Evolutionary conservation across 352 stramenopile species (phyloP).

Genomic region (Plasmopara muralis): DNA sequence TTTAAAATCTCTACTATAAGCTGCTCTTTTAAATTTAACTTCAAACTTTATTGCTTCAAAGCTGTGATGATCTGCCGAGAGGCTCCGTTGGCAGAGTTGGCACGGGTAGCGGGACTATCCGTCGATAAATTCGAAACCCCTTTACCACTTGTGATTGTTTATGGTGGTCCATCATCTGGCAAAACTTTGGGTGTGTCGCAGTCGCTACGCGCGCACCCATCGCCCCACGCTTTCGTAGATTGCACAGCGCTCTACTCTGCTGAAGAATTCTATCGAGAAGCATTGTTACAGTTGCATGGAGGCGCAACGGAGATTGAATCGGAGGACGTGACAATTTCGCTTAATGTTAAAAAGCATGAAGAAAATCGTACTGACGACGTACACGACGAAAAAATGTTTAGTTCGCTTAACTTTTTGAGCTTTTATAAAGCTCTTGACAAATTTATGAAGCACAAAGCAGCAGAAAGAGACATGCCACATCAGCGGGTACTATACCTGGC

Average conservation of each 20-base stretch:
- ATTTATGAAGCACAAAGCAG: constrained; percentile 33
- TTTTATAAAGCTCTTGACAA: constrained; percentile 58
- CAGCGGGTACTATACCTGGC: constrained; percentile 46
- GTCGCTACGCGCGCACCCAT: constrained; percentile 25
- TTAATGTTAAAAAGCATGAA: constrained; percentile 4
- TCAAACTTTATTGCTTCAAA: too few relatives aligned
- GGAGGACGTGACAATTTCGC: constrained; percentile 10
- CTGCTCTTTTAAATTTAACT: too few relatives aligned
- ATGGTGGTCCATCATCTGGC: constrained; percentile 67
- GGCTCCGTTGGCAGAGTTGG: constrained; percentile 43
- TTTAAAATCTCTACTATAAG: too few relatives aligned
- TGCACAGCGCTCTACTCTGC: constrained; percentile 59
- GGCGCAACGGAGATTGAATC: constrained; percentile 5
- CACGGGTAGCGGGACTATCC: constrained; percentile 36
- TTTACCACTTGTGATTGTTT: constrained; percentile 58
- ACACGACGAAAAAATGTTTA: constrained; percentile 28
- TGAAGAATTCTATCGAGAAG: constrained; percentile 67
- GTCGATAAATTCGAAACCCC: constrained; percentile 33
- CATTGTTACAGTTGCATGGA: constrained; percentile 53
- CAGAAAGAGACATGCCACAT: neutral
- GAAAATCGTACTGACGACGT: constrained; percentile 3
- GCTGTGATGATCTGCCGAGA: constrained; percentile 45
- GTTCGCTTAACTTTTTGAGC: constrained; percentile 58
- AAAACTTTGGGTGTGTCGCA: constrained; percentile 60
- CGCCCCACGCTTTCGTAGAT: constrained; percentile 52